Base-by-base conservation (phyloP, 2,329 filamentous ascomycete species). In the Cercospora sp. region DNA sequence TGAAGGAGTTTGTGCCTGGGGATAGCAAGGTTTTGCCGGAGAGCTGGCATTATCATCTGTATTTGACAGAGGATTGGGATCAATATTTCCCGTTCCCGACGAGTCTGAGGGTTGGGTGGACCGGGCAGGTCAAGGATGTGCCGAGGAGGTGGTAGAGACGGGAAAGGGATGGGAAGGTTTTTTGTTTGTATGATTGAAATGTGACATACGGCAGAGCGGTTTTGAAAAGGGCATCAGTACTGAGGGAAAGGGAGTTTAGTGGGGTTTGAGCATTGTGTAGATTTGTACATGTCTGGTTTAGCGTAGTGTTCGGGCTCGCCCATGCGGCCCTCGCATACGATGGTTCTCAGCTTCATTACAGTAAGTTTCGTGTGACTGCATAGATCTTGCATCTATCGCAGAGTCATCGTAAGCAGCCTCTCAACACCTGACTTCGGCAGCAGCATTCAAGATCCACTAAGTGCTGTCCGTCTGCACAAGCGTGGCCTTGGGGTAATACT, bases 11-110 rank as follows among this genome's bases (percentile, higher is more conserved):
- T 51, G 71, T 74, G 26, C 71, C 73, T 3, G 75, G 74, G 18
- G 70, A 77, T 62, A 73, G 70, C 34, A 73, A 78, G 51, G 74
- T 75, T 67, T 72, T 80, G 61, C 74, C 76, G 10, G 74, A 80
- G 63, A 69, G 65, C 24, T 76, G 74, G 73, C 66, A 70, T 51
- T 83, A 81, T 66, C 79, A 82, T 74, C 77, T 78, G 26, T 85
- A 83, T 68, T 71, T 85, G 77, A 83, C 81, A 40, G 82, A 83
- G 77, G 81, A 82, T 62, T 81, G 81, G 79, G 81, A 83, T 76
- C 77, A 76, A 72, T 82, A 79, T 72, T 83, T 82, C 73, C 81
- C 81, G 49, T 83, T 84, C 67, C 82, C 82, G 61, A 81, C 79
- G 64, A 79, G 82, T 69, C 67, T 79, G 32, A 78, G 78, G 69